Evolutionary conservation across 2,329 filamentous ascomycete genomes (phyloP).

Genomic region (Calonectria pseudoturangicola): DNA sequence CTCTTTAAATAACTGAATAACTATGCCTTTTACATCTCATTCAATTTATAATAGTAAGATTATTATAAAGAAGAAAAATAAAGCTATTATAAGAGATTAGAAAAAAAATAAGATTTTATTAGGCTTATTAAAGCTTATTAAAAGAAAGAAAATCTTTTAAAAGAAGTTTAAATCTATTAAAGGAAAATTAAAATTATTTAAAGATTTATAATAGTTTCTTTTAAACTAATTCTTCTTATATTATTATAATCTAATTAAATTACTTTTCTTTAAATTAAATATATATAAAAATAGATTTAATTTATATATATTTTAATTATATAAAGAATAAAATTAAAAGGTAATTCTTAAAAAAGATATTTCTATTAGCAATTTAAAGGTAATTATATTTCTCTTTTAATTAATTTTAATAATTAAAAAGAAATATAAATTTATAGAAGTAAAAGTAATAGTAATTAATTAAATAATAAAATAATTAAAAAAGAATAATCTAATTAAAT

Average conservation of each 20-base stretch:
- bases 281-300: not conserved
- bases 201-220: not conserved
- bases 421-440: not conserved
- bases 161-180: not conserved
- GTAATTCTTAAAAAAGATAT: not conserved
- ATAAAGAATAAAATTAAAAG: not conserved
- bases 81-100: not conserved
- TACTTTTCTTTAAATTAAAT: not conserved
- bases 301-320: not conserved
- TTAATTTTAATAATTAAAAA: not conserved
- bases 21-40: no score
- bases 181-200: not conserved
- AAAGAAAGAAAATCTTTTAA: not conserved
- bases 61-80: not conserved
- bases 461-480: not conserved
- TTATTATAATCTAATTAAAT: not conserved
- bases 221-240: not conserved
- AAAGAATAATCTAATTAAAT: not conserved
- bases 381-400: constrained; percentile 2
- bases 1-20: no score
- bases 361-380: not conserved
- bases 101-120: no score
- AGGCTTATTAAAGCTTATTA: not conserved
- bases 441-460: not conserved
- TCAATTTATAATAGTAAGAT: not conserved